Base-by-base conservation (phyloP, 164 flowering plant genomes). In the Aristolochia contorta region DNA sequence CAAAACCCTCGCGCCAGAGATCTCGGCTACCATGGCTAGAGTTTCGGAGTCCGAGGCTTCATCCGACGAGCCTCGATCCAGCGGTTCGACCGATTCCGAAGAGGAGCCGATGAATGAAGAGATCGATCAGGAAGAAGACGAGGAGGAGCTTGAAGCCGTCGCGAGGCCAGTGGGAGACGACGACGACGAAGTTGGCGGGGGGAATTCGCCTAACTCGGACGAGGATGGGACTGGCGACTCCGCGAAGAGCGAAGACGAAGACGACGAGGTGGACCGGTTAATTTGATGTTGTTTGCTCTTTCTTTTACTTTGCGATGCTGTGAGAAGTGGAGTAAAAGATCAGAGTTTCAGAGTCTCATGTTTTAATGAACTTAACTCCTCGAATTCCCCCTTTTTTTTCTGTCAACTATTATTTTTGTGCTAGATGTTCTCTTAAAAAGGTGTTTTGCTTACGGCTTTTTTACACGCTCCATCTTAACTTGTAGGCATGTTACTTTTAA, bases 141-240 rank as follows among this genome's bases (percentile, higher is more conserved):
- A 89, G 57, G 93, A 89, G 69, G 93, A 89, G 75, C 80, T 86
- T 27, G 87, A 85, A 62, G 96, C 96, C 15, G 96, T 89, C 4
- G 91, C 84, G 32, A 80, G 86, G 67, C 56, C 89, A 20, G 79
- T 75, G 22, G 76, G 24, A 20, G 75, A 80, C 19, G 91, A 78
- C n/a, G 92, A 79, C 0, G 87, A 84, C 5, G 81, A 72, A 16
- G 74, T 41, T 6, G 80, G 52, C 1, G 80, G 56, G 25, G 70
- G 56, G 8, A 60, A 48, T 54, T 32, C 69, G 4, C 58, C 69
- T 2, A 65, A 64, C 1, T 52, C 72, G 4, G 62, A 59, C 8
- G 68, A 65, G n/a, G 62, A 59, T 37, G 68, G 57, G 1, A 75
- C 27, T 7, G 71, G 47, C 18, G 74, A 56, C 19, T 65, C 24